Conservation (phyloP, 78 protist genomes). For the Blattamonas nauphoetae region DNA sequence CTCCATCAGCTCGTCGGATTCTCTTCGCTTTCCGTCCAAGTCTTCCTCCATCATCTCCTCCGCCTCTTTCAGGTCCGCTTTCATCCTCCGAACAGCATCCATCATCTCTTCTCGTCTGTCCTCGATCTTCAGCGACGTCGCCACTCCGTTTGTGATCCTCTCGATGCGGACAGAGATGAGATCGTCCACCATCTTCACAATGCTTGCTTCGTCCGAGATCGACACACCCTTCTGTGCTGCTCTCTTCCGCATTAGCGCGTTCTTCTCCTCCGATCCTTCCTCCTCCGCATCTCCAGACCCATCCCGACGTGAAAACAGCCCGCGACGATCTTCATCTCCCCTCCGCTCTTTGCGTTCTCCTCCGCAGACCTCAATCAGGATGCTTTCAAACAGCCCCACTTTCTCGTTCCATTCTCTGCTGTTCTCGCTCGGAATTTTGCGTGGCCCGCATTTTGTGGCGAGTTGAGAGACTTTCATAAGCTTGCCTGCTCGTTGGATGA, state of each 20-base stretch:
- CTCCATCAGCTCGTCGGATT: background rate
- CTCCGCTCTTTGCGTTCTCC: background rate
- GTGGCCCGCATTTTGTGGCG: too few relatives aligned
- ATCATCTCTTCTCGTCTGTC: background rate
- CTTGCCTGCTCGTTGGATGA: too few relatives aligned
- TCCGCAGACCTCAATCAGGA: background rate
- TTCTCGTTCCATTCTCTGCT: background rate
- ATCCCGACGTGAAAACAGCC: too few relatives aligned
- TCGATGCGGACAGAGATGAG: background rate
- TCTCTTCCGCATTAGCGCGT: background rate
- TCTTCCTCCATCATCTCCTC: background rate
- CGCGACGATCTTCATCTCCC: too few relatives aligned
- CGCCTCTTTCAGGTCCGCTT: background rate
- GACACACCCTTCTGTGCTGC: background rate
- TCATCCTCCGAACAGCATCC: background rate
- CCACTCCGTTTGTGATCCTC: background rate
- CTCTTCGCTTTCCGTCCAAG: background rate
- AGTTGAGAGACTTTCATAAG: too few relatives aligned
- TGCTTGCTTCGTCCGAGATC: background rate
- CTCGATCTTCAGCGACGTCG: background rate
- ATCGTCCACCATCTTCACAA: background rate
- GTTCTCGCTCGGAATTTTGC: too few relatives aligned
- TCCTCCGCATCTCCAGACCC: background rate
- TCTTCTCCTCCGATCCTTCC: background rate
- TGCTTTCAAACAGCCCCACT: background rate